Percentiles rank a stretch among this genome's conserved stretches.
These are phyloP conservation scores for Pezicula carpinea DNA, from an alignment of 2,329 filamentous ascomycete species.

Conservation along the genomic window DNA sequence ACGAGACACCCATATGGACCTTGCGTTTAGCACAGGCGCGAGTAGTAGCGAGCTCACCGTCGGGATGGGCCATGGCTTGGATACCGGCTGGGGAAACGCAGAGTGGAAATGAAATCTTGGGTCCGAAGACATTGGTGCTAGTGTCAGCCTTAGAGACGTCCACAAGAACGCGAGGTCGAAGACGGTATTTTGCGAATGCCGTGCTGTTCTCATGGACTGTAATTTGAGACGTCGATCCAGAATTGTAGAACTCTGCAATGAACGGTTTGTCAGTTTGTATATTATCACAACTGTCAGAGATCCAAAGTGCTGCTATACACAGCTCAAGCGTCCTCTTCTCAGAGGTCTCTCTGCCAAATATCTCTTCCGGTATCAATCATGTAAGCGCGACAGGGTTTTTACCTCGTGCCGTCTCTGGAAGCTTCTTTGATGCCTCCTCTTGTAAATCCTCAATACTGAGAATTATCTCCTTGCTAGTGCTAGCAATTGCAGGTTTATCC, in stretches of 20 bases:
- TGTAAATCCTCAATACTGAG: conserved; percentile 12
- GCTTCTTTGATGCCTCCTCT: conserved; percentile 7
- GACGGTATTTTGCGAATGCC: conserved; percentile 46
- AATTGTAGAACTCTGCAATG: conserved; percentile 38
- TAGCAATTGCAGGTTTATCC: too few species aligned
- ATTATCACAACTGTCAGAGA: too few species aligned
- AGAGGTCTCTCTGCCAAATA: too few species aligned
- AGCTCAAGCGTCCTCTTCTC: too few species aligned
- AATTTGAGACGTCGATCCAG: conserved; percentile 43
- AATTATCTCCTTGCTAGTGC: conserved; percentile 8
- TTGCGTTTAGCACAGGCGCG: conserved; percentile 41
- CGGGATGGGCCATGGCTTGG: conserved; percentile 44
- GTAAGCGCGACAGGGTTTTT: neutral
- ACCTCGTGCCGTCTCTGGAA: conserved; percentile 7
- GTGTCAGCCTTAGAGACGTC: conserved; percentile 35
- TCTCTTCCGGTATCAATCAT: neutral
- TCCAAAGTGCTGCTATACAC: too few species aligned
- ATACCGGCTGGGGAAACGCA: conserved; percentile 38
- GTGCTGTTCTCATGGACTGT: conserved; percentile 50
- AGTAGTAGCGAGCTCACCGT: conserved; percentile 47
- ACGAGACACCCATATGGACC: conserved; percentile 36
- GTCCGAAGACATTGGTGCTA: conserved; percentile 39
- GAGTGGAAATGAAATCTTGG: conserved; percentile 38
- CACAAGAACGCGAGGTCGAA: conserved; percentile 40
- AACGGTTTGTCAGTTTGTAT: too few species aligned